These are phyloP conservation scores for Polytolypa hystricis DNA, from an alignment of 2,329 filamentous ascomycete genomes.

Conservation along the genomic window DNA sequence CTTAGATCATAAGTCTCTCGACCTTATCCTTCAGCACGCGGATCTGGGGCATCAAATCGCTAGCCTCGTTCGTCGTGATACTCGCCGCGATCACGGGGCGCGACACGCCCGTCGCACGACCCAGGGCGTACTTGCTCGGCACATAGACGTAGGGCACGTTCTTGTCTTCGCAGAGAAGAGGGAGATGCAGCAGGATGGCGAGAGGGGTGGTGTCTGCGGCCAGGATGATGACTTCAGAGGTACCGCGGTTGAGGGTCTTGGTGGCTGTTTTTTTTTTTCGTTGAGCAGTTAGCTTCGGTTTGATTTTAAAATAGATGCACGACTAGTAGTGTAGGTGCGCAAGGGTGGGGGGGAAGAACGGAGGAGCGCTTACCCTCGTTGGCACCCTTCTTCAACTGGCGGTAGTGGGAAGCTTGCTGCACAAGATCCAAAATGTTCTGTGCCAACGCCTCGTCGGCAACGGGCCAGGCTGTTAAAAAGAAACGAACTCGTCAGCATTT, in stretches of 20 bases:
- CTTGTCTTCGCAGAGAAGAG: constrained; percentile 71
- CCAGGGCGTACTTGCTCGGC: constrained; percentile 70
- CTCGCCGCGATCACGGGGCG: constrained; percentile 75
- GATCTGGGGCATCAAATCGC: constrained; percentile 80
- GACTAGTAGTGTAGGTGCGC: too few species aligned
- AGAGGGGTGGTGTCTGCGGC: constrained; percentile 80
- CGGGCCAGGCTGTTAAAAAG: constrained; percentile 59
- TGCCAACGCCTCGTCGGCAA: constrained; percentile 62
- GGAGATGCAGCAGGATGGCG: constrained; percentile 79
- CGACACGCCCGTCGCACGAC: constrained; percentile 79
- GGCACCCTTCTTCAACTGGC: constrained; percentile 80
- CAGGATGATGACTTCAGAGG: constrained; percentile 77
- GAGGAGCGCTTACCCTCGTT: constrained; percentile 57
- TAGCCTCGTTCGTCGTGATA: constrained; percentile 87
- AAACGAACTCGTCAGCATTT: too few species aligned
- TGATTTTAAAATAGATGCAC: too few species aligned
- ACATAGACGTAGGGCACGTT: constrained; percentile 64
- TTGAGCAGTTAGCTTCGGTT: not conserved
- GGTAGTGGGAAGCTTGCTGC: constrained; percentile 52
- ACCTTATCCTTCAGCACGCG: constrained; percentile 86
- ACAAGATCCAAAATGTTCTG: constrained; percentile 76
- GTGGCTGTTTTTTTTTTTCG: constrained; percentile 50
- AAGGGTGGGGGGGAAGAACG: not conserved
- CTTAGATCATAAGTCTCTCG: constrained; percentile 85
- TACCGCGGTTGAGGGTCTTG: constrained; percentile 84